Percentiles rank a stretch among this genome's conserved stretches.
Conservation (phyloP, 176 grass and related monocot species). For the Triticum urartu region DNA sequence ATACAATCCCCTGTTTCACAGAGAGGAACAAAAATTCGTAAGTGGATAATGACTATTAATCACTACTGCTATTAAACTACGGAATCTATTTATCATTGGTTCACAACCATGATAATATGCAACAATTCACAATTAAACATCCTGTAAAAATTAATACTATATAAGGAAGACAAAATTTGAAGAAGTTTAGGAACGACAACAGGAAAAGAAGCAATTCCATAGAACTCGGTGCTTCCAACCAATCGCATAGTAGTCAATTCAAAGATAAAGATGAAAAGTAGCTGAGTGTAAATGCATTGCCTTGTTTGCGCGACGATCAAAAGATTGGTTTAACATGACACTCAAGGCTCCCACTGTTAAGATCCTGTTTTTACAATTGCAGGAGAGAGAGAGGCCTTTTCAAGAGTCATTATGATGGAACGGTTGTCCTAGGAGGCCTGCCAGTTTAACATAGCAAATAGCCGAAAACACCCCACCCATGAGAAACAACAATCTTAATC, state of each 20-base stretch:
- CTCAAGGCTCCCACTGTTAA: conserved; percentile 78
- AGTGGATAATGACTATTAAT: neutral
- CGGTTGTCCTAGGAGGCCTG: neutral
- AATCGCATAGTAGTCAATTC: neutral
- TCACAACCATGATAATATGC: neutral
- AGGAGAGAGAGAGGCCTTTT: neutral
- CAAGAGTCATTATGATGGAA: neutral
- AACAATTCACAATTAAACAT: neutral
- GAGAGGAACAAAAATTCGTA: conserved; percentile 10
- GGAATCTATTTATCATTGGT: neutral
- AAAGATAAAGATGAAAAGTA: conserved; percentile 35
- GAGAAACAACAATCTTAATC: neutral
- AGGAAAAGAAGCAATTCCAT: neutral
- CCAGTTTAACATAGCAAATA: neutral
- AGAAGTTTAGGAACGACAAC: neutral
- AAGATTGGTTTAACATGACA: conserved; percentile 81
- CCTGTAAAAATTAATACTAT: neutral
- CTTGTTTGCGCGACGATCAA: conserved; percentile 91
- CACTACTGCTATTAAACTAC: neutral
- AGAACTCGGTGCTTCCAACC: neutral
- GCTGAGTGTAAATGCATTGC: conserved; percentile 56
- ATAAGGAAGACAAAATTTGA: neutral
- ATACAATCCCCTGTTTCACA: conserved; percentile 51
- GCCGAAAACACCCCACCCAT: neutral
- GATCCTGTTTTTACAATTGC: conserved; percentile 51